Evolutionary conservation across 495 filamentous ascomycete genomes (phyloP).

Genomic region (Filosporella fistucella): DNA sequence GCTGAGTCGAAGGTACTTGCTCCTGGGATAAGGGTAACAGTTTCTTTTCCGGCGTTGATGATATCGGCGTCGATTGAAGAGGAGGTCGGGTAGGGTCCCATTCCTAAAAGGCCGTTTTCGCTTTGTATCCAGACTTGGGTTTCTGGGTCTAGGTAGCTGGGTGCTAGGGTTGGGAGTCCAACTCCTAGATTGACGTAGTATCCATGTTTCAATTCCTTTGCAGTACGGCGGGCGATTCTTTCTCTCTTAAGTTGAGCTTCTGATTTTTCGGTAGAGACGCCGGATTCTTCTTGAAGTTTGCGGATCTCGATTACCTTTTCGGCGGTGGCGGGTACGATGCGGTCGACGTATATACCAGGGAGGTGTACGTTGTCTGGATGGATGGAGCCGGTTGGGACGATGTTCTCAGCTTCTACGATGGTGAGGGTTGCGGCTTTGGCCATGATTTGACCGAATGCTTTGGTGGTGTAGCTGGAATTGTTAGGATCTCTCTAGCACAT

Average conservation of each 20-base stretch:
- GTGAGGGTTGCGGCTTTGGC: slow-evolving; percentile 58
- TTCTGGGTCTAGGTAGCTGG: slow-evolving; percentile 45
- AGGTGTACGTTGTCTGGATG: slow-evolving; percentile 54
- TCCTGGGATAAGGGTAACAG: slow-evolving; percentile 77
- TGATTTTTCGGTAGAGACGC: slow-evolving; percentile 19
- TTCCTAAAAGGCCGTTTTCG: slow-evolving; percentile 90
- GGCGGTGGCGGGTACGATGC: slow-evolving; percentile 53
- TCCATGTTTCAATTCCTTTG: slow-evolving; percentile 58
- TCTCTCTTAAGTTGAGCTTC: slow-evolving; percentile 40
- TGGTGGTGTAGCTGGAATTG: slow-evolving; percentile 48
- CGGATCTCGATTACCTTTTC: slow-evolving; percentile 52
- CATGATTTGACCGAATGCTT: slow-evolving; percentile 53
- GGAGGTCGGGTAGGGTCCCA: slow-evolving; percentile 66
- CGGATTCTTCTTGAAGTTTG: slow-evolving; percentile 36
- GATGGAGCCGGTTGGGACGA: slow-evolving; percentile 55
- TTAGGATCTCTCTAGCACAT: background rate
- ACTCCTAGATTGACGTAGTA: slow-evolving; percentile 67
- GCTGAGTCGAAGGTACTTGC: slow-evolving; percentile 79
- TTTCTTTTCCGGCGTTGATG: slow-evolving; percentile 95
- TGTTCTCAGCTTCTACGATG: slow-evolving; percentile 66
- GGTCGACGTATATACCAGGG: slow-evolving; percentile 59
- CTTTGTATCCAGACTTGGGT: slow-evolving; percentile 77
- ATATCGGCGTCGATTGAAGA: slow-evolving; percentile 72
- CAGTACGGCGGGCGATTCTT: slow-evolving; percentile 54
- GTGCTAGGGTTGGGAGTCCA: slow-evolving; percentile 57